phyloP scores from a whole-genome alignment of 192 early-diverging fungal genomes.

The Coemansia sp. region DNA sequence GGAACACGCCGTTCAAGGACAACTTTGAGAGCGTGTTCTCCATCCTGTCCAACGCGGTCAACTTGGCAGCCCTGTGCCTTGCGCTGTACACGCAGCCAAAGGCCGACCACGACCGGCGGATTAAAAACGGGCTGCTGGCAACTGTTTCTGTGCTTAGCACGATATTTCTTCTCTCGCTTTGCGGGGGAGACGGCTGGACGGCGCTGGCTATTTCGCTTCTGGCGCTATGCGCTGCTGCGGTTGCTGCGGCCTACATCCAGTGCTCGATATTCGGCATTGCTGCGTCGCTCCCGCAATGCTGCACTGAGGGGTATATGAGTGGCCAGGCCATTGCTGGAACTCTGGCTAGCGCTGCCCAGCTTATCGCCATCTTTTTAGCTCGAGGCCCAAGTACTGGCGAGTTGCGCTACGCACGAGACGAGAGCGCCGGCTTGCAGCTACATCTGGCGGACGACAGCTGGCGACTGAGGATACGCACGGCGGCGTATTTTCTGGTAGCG shows the following conservation, averaged over 20 bases:
- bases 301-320: slow-evolving; percentile 75
- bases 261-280: slow-evolving; percentile 72
- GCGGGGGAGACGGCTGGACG: slow-evolving; percentile 44
- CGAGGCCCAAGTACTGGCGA: not conserved
- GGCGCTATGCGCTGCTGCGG: slow-evolving; percentile 57
- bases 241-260: slow-evolving; percentile 68
- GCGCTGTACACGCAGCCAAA: slow-evolving; percentile 51
- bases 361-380: slow-evolving; percentile 51
- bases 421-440: not conserved
- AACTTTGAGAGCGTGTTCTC: slow-evolving; percentile 82
- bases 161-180: slow-evolving; percentile 59
- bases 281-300: slow-evolving; percentile 63
- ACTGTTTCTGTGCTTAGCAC: slow-evolving; percentile 57
- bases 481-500: slow-evolving; percentile 30
- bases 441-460: not conserved
- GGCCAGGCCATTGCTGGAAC: slow-evolving; percentile 69
- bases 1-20: slow-evolving; percentile 61
- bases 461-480: slow-evolving; percentile 25
- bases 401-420: not conserved
- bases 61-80: slow-evolving; percentile 59
- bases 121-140: slow-evolving; percentile 44
- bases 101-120: slow-evolving; percentile 42
- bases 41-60: slow-evolving; percentile 60
- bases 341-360: slow-evolving; percentile 65
- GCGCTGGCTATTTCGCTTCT: slow-evolving; percentile 57